Evolutionary conservation across 1,284 basidiomycete species (phyloP).

Genomic region (Phylloboletellus chloephorus): DNA sequence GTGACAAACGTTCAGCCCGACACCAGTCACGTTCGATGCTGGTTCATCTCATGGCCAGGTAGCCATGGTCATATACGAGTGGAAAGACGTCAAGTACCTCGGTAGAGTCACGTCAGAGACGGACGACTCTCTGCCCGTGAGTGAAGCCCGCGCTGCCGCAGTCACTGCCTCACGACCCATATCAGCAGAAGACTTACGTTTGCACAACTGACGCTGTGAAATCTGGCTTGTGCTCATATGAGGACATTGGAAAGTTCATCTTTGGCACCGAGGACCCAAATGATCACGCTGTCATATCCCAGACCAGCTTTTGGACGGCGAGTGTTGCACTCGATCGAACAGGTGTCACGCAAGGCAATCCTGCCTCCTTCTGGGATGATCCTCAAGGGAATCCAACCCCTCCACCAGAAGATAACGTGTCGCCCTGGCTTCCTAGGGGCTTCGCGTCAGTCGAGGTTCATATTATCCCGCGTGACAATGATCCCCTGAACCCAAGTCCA

Average conservation of each 20-base stretch:
- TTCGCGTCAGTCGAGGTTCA: conserved; percentile 6
- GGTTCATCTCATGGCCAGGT: conserved; percentile 78
- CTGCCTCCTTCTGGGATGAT: conserved; percentile 49
- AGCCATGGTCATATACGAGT: conserved; percentile 94
- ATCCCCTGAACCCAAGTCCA: conserved; percentile 43
- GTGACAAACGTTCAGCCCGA: conserved; percentile 2
- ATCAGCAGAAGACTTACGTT: conserved; percentile 82
- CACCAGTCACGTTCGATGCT: conserved; percentile 74
- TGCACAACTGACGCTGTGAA: conserved; percentile 76
- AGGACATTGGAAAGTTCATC: conserved; percentile 82
- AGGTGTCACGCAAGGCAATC: conserved; percentile 5
- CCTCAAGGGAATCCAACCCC: conserved; percentile 54
- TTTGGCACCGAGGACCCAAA: conserved; percentile 53
- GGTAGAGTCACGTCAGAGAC: conserved; percentile 62
- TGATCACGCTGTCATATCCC: conserved; percentile 49
- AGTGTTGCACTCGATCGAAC: conserved; percentile 50
- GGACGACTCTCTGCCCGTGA: conserved; percentile 65
- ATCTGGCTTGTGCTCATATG: conserved; percentile 62
- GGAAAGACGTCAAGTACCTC: conserved; percentile 80
- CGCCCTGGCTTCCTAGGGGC: conserved; percentile 41
- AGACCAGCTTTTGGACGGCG: conserved; percentile 78
- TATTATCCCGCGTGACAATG: conserved; percentile 24
- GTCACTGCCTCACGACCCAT: conserved; percentile 16
- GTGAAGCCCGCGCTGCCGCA: conserved; percentile 27
- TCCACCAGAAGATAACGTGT: conserved; percentile 41